Conservation (phyloP, 768 basidiomycete genomes). For the Trametes cinnabarina region DNA sequence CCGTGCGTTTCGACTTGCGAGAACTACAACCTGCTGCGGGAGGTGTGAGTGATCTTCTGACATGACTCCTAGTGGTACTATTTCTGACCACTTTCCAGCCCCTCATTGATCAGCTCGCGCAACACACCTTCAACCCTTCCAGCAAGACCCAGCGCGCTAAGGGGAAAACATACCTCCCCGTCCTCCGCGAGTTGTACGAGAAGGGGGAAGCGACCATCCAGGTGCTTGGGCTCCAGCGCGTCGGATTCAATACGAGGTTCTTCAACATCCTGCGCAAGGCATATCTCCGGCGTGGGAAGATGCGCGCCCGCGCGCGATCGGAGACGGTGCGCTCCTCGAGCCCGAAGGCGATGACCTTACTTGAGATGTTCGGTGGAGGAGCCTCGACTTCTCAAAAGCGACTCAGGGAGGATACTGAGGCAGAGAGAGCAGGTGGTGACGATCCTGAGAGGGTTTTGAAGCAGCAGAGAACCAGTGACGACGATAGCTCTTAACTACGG, state of each 20-base stretch:
- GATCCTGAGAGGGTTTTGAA: too few relatives aligned
- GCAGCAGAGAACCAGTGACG: too few relatives aligned
- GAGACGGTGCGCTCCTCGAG: conserved; percentile 1
- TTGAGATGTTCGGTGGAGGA: too few relatives aligned
- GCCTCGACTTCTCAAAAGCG: too few relatives aligned
- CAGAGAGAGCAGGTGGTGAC: too few relatives aligned
- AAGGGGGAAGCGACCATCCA: neutral
- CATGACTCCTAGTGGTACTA: too few relatives aligned
- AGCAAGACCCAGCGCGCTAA: conserved; percentile 3
- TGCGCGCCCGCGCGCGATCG: neutral
- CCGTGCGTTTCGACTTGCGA: neutral
- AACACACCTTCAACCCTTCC: neutral
- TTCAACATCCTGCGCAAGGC: conserved; percentile 2
- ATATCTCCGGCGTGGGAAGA: conserved; percentile 4
- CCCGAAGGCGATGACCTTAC: neutral
- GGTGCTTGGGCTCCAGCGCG: conserved; percentile 14
- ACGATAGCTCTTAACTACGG: too few relatives aligned
- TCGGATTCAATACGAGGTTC: conserved; percentile 15
- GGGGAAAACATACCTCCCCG: conserved; percentile 4
- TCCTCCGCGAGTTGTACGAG: neutral
- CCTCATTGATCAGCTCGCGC: neutral
- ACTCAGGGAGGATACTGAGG: too few relatives aligned
- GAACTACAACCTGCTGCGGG: neutral
- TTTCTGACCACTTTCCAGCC: neutral
- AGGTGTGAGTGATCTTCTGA: neutral